Conservation (phyloP, 192 early-diverging fungal genomes). For the Haplosporangium gracile region DNA sequence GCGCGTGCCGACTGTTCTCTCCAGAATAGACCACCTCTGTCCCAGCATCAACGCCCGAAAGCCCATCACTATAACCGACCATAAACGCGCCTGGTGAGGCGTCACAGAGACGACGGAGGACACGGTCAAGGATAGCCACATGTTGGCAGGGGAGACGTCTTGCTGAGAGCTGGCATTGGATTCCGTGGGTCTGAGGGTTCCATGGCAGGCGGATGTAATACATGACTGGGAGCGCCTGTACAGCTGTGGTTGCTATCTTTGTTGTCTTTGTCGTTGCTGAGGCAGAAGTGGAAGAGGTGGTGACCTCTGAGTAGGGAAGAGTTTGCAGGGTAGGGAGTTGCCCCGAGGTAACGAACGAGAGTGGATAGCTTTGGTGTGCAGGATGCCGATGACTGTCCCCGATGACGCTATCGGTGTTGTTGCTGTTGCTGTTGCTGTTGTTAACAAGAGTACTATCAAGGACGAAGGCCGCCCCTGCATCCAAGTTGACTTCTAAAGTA, state of each 20-base stretch:
- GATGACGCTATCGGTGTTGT: background rate
- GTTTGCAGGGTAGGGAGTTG: background rate
- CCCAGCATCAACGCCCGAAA: slow-evolving; percentile 42
- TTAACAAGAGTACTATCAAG: slow-evolving; percentile 15
- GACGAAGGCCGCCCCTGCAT: slow-evolving; percentile 20
- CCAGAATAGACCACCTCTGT: slow-evolving; percentile 42
- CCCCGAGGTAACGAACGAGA: slow-evolving; percentile 31
- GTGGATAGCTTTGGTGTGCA: slow-evolving; percentile 23
- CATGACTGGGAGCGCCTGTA: background rate
- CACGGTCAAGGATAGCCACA: slow-evolving; percentile 28
- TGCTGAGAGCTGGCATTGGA: slow-evolving; percentile 44
- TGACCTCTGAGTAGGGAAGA: background rate
- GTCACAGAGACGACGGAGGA: slow-evolving; percentile 40
- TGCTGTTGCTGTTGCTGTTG: background rate
- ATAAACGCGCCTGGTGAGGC: slow-evolving; percentile 40
- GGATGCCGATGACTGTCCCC: background rate
- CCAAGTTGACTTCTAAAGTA: slow-evolving; percentile 9
- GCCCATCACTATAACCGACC: slow-evolving; percentile 42
- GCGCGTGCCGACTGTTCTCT: slow-evolving; percentile 6
- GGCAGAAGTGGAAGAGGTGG: background rate
- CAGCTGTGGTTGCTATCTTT: background rate
- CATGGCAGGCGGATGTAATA: slow-evolving; percentile 33
- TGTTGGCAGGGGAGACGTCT: slow-evolving; percentile 27
- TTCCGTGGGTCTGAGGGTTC: slow-evolving; percentile 26
- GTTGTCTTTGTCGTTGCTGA: background rate